These are phyloP conservation scores for Diaporthe eres DNA, from an alignment of 2,329 filamentous ascomycete species.

Conservation along the genomic window DNA sequence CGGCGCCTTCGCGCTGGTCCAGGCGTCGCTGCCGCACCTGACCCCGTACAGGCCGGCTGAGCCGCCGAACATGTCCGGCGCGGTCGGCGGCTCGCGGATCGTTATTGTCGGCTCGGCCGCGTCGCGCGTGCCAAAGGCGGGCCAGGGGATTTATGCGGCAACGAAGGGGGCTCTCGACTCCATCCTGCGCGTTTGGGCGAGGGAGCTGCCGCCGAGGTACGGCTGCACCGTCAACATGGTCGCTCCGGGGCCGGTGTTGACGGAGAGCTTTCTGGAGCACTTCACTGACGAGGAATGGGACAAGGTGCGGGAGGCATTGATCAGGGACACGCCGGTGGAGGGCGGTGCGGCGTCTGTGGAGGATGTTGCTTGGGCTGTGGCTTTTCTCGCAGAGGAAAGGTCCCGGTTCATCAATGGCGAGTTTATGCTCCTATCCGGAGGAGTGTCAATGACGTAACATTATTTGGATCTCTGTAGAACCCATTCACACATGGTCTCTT, in stretches of 20 bases:
- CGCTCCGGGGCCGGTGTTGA: slow-evolving; percentile 47
- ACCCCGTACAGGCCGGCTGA: neutral
- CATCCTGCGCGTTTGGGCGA: slow-evolving; percentile 30
- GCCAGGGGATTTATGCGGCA: slow-evolving; percentile 12
- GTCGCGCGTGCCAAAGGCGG: slow-evolving; percentile 4
- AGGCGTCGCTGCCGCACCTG: slow-evolving; percentile 11
- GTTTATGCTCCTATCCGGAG: neutral
- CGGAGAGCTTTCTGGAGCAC: slow-evolving; percentile 10
- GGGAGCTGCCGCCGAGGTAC: slow-evolving; percentile 43
- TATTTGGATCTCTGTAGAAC: neutral
- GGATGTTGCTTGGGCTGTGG: slow-evolving; percentile 5
- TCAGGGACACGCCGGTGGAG: slow-evolving; percentile 6
- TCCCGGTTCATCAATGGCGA: neutral
- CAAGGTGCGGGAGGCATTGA: neutral
- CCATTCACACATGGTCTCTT: neutral
- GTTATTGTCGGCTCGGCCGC: slow-evolving; percentile 25
- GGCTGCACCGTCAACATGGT: slow-evolving; percentile 44
- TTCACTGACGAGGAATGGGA: neutral
- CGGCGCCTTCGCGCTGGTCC: slow-evolving; percentile 15
- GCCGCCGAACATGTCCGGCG: slow-evolving; percentile 25
- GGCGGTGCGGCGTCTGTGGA: neutral
- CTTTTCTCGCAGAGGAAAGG: neutral
- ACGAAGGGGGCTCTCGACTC: slow-evolving; percentile 32
- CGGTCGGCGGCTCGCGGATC: slow-evolving; percentile 11
- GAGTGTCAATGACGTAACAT: neutral